Evolutionary conservation across 345 rosid species (phyloP).

Genomic region (Dimocarpus longan): DNA sequence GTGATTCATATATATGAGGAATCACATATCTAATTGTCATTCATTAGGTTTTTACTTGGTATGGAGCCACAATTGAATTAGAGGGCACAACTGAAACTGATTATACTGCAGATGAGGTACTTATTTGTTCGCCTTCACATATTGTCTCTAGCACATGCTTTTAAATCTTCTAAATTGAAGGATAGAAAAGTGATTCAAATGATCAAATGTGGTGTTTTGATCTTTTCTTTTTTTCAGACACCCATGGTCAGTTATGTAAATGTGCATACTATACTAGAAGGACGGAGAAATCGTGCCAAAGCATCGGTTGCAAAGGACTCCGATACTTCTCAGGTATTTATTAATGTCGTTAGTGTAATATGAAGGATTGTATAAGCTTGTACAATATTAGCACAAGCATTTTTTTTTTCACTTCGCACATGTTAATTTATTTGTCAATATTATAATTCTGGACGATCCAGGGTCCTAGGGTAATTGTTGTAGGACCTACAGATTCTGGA

Average conservation of each 20-base stretch:
- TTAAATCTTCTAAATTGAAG: background rate
- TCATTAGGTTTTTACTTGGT: conserved; percentile 86
- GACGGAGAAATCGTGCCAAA: conserved; percentile 63
- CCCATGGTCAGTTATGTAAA: conserved; percentile 93
- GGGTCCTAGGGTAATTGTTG: conserved; percentile 93
- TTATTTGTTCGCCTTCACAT: conserved; percentile 6
- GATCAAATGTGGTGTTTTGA: conserved; percentile 8
- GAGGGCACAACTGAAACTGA: conserved; percentile 87
- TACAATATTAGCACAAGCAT: background rate
- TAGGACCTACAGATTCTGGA: conserved; percentile 92
- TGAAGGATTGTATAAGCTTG: background rate
- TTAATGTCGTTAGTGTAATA: background rate
- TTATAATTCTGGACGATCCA: conserved; percentile 26
- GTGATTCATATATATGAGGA: background rate
- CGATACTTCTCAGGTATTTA: conserved; percentile 58
- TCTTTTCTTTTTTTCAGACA: conserved; percentile 50
- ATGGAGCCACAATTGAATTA: conserved; percentile 91
- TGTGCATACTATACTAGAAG: conserved; percentile 80
- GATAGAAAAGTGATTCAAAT: background rate
- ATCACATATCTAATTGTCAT: background rate
- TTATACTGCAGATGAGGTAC: conserved; percentile 91
- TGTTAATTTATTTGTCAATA: background rate
- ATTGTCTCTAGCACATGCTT: background rate
- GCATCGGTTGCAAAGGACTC: conserved; percentile 25
- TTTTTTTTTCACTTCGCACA: too few relatives aligned